Conservation (phyloP, 768 basidiomycete species). For the Termitomyces heimii region DNA sequence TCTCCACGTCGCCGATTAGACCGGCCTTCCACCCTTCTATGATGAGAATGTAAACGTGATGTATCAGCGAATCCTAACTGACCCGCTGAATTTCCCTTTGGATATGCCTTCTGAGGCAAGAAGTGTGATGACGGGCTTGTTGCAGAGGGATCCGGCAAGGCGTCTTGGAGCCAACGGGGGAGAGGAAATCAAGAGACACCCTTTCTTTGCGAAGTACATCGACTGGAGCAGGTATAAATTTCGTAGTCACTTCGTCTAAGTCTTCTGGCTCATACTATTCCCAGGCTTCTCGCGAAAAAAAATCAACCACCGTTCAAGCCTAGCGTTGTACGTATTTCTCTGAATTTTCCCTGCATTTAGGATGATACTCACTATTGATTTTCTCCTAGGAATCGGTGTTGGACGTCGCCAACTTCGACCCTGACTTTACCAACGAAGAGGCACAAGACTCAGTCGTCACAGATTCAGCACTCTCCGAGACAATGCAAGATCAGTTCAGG, state of each 20-base stretch:
- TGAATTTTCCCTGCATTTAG: background rate
- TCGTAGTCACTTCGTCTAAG: background rate
- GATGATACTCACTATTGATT: background rate
- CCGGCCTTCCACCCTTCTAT: conserved; percentile 96
- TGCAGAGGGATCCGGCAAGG: conserved; percentile 82
- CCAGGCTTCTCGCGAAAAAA: conserved; percentile 82
- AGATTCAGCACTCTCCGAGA: conserved; percentile 88
- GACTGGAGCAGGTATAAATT: conserved; percentile 74
- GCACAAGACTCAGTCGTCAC: conserved; percentile 95
- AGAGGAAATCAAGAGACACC: conserved; percentile 92
- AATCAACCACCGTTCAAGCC: conserved; percentile 98
- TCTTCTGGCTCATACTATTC: background rate
- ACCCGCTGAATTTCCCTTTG: conserved; percentile 87
- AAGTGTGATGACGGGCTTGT: conserved; percentile 81
- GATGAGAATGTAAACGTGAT: conserved; percentile 98
- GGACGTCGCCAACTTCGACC: conserved; percentile 95
- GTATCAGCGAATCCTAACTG: conserved; percentile 93
- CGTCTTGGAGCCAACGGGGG: conserved; percentile 91
- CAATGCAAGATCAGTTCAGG: conserved; percentile 93
- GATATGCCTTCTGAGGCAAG: conserved; percentile 87
- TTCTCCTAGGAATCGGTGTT: conserved; percentile 73
- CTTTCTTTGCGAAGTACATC: conserved; percentile 92
- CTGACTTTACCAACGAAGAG: conserved; percentile 94
- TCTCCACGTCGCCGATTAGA: conserved; percentile 33
- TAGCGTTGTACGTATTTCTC: conserved; percentile 63